phyloP scores from a whole-genome alignment of 768 basidiomycete genomes.

The Hortiboletus campestris region DNA sequence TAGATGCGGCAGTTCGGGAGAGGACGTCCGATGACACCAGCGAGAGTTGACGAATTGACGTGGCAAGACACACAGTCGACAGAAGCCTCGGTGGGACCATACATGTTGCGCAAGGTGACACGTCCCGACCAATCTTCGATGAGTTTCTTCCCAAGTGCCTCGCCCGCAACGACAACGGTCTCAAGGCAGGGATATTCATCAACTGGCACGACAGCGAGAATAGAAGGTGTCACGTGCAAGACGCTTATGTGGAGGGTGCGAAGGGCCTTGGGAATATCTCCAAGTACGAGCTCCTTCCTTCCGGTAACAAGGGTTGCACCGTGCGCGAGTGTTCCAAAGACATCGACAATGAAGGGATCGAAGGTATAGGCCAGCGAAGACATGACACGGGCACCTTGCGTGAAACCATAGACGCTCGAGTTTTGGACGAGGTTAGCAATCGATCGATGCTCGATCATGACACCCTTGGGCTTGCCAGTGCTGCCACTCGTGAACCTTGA shows the following conservation, averaged over 20 bases:
- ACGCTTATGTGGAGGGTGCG: conserved; percentile 25
- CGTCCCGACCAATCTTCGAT: conserved; percentile 25
- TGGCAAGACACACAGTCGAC: conserved; percentile 30
- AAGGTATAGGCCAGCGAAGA: conserved; percentile 32
- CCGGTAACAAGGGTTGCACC: conserved; percentile 22
- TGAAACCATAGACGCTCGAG: conserved; percentile 23
- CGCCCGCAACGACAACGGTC: conserved; percentile 28
- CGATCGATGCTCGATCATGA: conserved; percentile 24
- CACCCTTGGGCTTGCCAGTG: conserved; percentile 24
- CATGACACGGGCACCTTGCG: conserved; percentile 23
- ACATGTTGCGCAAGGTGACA: conserved; percentile 32
- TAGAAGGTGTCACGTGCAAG: conserved; percentile 32
- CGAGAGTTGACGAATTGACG: conserved; percentile 17
- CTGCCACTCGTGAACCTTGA: conserved; percentile 24
- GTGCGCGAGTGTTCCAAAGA: conserved; percentile 20
- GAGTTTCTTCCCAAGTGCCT: conserved; percentile 22
- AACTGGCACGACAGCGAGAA: conserved; percentile 26
- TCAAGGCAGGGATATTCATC: conserved; percentile 27
- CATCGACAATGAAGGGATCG: conserved; percentile 21
- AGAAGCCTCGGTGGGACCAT: conserved; percentile 34
- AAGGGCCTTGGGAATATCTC: conserved; percentile 28
- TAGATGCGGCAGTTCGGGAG: conserved; percentile 31
- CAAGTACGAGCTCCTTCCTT: conserved; percentile 29
- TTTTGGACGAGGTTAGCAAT: conserved; percentile 22
- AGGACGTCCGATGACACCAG: conserved; percentile 31